These are phyloP conservation scores for Phaffomyces opuntiae DNA, from an alignment of 805 yeast species.

Conservation along the genomic window DNA sequence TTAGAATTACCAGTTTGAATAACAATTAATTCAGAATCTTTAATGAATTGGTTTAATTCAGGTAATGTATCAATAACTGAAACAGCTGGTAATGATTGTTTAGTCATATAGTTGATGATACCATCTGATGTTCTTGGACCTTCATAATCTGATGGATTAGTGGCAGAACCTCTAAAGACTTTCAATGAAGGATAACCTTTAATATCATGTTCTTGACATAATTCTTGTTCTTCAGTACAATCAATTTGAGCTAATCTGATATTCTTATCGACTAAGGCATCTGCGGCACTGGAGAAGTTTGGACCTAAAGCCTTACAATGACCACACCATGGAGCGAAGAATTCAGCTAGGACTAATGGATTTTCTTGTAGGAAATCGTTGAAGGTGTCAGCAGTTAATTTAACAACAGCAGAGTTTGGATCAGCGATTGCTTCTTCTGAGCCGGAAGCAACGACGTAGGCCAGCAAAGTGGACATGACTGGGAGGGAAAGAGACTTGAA, in stretches of 20 bases:
- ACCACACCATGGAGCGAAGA: constrained; percentile 97
- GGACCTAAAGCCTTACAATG: constrained; percentile 90
- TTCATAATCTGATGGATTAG: constrained; percentile 53
- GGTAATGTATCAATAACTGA: constrained; percentile 39
- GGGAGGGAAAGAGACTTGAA: constrained; percentile 25
- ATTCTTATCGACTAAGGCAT: constrained; percentile 47
- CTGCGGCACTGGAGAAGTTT: constrained; percentile 68
- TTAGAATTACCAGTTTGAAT: constrained; percentile 44
- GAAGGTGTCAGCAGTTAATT: constrained; percentile 62
- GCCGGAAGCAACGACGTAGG: constrained; percentile 32
- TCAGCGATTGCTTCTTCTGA: constrained; percentile 64
- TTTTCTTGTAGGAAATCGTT: constrained; percentile 58
- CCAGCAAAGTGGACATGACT: constrained; percentile 35
- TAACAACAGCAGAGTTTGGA: constrained; percentile 81
- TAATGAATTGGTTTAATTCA: constrained; percentile 43
- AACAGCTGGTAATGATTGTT: constrained; percentile 77
- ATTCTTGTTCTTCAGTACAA: constrained; percentile 70
- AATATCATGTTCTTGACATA: constrained; percentile 61
- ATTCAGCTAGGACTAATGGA: constrained; percentile 78
- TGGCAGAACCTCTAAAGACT: constrained; percentile 48
- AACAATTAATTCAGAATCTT: constrained; percentile 39
- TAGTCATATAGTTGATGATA: constrained; percentile 71
- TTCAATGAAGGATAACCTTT: constrained; percentile 84
- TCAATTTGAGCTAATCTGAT: constrained; percentile 79
- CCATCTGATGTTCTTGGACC: constrained; percentile 83